A percentile compares a stretch with the other conserved stretches of the same genome.
Evolutionary conservation across 2,329 filamentous ascomycete species (phyloP).

Genomic region (Xylaria hypoxylon): DNA sequence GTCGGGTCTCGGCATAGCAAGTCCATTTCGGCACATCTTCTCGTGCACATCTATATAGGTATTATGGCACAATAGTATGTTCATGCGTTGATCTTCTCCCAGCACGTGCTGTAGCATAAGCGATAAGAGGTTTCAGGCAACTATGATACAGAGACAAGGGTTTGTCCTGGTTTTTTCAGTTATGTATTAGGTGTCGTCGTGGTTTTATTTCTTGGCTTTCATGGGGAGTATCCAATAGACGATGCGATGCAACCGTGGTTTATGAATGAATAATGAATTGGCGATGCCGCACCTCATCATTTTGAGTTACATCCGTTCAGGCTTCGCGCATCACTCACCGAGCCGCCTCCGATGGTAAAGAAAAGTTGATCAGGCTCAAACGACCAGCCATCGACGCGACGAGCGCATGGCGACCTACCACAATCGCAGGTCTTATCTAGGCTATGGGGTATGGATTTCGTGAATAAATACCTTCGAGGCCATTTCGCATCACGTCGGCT

Average conservation of each 20-base stretch:
- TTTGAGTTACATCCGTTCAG: conserved; percentile 30
- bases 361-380: conserved; percentile 22
- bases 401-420: conserved; percentile 9
- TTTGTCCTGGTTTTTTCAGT: not conserved
- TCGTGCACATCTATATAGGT: not conserved
- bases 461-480: not conserved
- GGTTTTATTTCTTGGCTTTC: conserved; percentile 16
- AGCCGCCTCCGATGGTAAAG: conserved; percentile 30
- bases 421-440: not conserved
- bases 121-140: conserved; percentile 9
- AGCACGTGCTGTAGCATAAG: conserved; percentile 5
- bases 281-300: conserved; percentile 15
- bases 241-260: conserved; percentile 25
- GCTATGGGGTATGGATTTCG: not conserved
- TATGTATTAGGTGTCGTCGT: not conserved
- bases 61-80: not conserved
- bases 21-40: conserved; percentile 10
- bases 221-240: not conserved
- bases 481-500: conserved; percentile 7
- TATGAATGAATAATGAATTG: conserved; percentile 13
- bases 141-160: conserved; percentile 2
- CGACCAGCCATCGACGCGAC: conserved; percentile 1
- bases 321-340: conserved; percentile 34
- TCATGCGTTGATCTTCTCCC: conserved; percentile 15
- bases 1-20: conserved; percentile 19